Evolutionary conservation across 2,329 filamentous ascomycete genomes (phyloP).

Genomic region (Alternaria sp.): DNA sequence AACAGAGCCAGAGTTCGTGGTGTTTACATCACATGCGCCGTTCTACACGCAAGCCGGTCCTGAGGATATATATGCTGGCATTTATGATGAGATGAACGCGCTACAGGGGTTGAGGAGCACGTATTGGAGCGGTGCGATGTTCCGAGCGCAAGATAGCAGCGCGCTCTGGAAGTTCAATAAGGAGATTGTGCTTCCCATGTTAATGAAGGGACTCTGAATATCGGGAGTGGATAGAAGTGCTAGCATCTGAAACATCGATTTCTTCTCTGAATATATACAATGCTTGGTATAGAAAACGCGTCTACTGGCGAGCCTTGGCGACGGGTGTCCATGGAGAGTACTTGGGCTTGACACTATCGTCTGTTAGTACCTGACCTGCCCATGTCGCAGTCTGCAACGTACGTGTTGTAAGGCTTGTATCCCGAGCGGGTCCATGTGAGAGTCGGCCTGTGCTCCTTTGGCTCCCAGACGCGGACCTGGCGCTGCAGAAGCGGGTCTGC

Average conservation of each 20-base stretch:
- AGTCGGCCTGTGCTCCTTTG: constrained; percentile 74
- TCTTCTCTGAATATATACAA: constrained; percentile 30
- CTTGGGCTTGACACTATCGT: constrained; percentile 56
- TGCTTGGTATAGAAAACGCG: constrained; percentile 19
- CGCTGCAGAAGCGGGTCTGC: constrained; percentile 75
- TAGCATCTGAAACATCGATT: not conserved
- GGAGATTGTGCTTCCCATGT: constrained; percentile 26
- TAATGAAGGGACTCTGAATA: not conserved
- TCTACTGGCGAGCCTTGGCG: constrained; percentile 51
- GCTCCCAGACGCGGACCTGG: constrained; percentile 76
- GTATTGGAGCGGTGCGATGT: constrained; percentile 30
- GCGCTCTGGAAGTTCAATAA: constrained; percentile 36
- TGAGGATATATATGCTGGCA: constrained; percentile 8
- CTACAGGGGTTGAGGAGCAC: constrained; percentile 28
- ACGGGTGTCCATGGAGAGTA: constrained; percentile 57
- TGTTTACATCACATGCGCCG: not conserved
- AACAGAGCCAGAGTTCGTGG: not conserved
- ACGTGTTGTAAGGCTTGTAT: constrained; percentile 96
- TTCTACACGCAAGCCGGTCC: not conserved
- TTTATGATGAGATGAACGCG: constrained; percentile 30
- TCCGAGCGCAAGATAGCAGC: constrained; percentile 23
- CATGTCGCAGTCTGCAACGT: constrained; percentile 52
- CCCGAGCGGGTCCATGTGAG: constrained; percentile 77
- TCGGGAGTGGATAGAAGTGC: not conserved
- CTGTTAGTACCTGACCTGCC: not conserved